Evolutionary conservation across 1,139 yeast species (phyloP), one percentile per base, ranked within the genome.

Genomic region (Nematodospora anomalae): DNA sequence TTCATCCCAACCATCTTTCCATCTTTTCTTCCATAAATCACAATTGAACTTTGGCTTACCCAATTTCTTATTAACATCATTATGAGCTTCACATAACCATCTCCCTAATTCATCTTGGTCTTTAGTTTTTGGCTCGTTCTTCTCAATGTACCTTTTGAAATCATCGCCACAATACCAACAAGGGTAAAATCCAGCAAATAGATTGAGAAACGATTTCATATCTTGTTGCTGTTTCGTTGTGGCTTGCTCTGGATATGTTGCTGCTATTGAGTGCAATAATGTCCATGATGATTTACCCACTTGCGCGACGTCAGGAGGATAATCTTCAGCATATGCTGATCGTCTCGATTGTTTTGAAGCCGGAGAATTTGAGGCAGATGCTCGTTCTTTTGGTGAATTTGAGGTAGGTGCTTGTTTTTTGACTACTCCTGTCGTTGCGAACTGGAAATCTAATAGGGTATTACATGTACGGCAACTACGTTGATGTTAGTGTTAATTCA

Each of bases 21-120:
- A 92, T 55, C 98, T 79, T 52, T 85, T 79, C 53, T 81, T 83
- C 98, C 98, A 94, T 47, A 86, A 72, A 42, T 79, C 69, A 54
- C 97, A 92, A 56, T 92, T 89, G 55, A 92, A 92, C 42, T 67
- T 67, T 4, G 88, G 89, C 61, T 92, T 92, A 1, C 95, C 95
- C 20, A 90, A 59, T 58, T 89, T 90, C 12, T 57, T 67, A 58
- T 94, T 92, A 16, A 94, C 97, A 28, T 78, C 86, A 55, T 92
- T 92, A 62, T 92, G 98, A 3, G 97, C 97, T 45, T 81, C 84
- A 62, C 98, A 94, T 40, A 92, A 65, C 99, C 99, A 92, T 48
- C 63, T 70, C 1, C 97, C 95, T 49, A 92, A 78, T 38, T 79
- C 83, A 36, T 88, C 95, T 51, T 86, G 88, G 8, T 79, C 76